A percentile compares a stretch with the other conserved stretches of the same genome.
Evolutionary conservation across 495 filamentous ascomycete genomes (phyloP).

Genomic region (Sporormia fimetaria): DNA sequence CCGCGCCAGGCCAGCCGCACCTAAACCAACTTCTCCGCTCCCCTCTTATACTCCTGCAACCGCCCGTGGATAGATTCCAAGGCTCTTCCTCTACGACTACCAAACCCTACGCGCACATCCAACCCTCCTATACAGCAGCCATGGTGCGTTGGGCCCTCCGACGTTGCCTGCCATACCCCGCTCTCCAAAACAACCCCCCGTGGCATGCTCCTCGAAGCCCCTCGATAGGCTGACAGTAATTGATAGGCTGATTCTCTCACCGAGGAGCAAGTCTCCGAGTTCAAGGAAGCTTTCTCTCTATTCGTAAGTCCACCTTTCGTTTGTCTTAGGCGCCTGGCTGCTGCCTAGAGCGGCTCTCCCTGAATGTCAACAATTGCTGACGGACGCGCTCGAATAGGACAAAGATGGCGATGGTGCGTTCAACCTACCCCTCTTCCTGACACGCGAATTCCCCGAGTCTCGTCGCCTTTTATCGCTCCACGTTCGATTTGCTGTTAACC

Average conservation of each 20-base stretch:
- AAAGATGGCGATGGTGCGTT: conserved; percentile 94
- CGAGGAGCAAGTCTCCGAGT: conserved; percentile 99
- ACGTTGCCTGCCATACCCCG: conserved; percentile 17
- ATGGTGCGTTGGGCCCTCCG: conserved; percentile 25
- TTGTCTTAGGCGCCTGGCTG: conserved; percentile 1
- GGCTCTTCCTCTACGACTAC: neutral
- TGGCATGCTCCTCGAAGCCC: conserved; percentile 1
- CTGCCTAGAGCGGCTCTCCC: conserved; percentile 18
- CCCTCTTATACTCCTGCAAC: neutral
- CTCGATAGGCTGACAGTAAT: conserved; percentile 7
- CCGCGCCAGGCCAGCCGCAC: neutral
- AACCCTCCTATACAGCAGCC: conserved; percentile 1
- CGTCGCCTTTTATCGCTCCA: neutral
- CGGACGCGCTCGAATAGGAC: conserved; percentile 49
- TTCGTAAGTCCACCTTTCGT: conserved; percentile 62
- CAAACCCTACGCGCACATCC: neutral
- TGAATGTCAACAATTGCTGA: conserved; percentile 12
- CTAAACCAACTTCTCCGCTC: neutral
- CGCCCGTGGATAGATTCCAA: neutral
- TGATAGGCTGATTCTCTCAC: conserved; percentile 50
- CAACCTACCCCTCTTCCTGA: conserved; percentile 2
- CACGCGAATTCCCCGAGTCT: neutral
- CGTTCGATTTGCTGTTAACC: too few relatives aligned
- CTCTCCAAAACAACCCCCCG: conserved; percentile 21
- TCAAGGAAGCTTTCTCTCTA: conserved; percentile 99